Evolutionary conservation across 73 alveolate species (phyloP).

Genomic region (Diophrys sp.): DNA sequence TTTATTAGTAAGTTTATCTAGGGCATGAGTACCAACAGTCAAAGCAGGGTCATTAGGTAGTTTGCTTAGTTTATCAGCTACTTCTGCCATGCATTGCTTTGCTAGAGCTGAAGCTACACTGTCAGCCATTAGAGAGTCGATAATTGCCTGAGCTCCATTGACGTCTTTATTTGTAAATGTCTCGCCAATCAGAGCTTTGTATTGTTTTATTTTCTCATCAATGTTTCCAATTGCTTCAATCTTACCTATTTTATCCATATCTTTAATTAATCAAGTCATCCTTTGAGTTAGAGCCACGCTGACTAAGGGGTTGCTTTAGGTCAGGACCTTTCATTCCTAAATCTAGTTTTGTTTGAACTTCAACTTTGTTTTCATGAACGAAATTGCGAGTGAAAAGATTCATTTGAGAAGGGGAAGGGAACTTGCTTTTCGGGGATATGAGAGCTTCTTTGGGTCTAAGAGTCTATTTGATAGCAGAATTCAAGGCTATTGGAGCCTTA

Average conservation of each 20-base stretch:
- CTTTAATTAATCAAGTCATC: too few species aligned
- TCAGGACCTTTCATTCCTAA: too few species aligned
- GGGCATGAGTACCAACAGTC: constrained; percentile 24
- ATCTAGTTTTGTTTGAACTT: too few species aligned
- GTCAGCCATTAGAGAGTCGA: constrained; percentile 4
- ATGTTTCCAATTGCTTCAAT: neutral
- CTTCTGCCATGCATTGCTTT: constrained; percentile 11
- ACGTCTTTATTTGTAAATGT: neutral
- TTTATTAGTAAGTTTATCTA: constrained; percentile 31
- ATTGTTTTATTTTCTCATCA: neutral
- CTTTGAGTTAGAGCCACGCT: too few species aligned
- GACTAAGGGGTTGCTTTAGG: too few species aligned
- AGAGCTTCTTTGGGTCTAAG: too few species aligned
- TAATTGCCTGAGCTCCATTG: constrained; percentile 7
- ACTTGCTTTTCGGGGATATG: too few species aligned
- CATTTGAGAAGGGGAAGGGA: too few species aligned
- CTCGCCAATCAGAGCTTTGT: neutral
- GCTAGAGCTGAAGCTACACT: constrained; percentile 17
- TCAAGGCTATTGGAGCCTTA: too few species aligned
- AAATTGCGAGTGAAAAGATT: too few species aligned
- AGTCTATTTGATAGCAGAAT: too few species aligned
- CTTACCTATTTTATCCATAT: constrained; percentile 7
- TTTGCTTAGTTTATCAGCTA: constrained; percentile 6
- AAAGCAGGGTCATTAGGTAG: constrained; percentile 38
- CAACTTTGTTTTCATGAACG: too few species aligned